phyloP scores from a whole-genome alignment of 1,284 basidiomycete species.

The Pseudozyma sp. region DNA sequence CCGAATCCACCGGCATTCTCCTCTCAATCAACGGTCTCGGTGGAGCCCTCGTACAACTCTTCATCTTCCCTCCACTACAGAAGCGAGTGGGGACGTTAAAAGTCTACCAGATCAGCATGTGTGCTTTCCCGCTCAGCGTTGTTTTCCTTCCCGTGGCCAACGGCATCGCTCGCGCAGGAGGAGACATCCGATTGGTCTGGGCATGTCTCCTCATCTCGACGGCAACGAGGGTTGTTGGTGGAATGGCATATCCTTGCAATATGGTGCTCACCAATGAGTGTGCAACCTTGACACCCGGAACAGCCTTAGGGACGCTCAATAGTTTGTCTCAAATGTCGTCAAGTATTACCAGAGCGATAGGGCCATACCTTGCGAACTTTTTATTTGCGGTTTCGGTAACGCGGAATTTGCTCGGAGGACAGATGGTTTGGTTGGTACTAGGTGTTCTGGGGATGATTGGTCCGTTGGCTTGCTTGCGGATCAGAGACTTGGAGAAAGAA shows the following conservation, averaged over 20 bases:
- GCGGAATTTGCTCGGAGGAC: constrained; percentile 41
- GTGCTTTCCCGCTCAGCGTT: constrained; percentile 65
- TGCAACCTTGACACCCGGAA: constrained; percentile 24
- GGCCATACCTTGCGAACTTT: constrained; percentile 46
- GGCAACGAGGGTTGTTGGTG: constrained; percentile 17
- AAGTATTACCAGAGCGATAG: constrained; percentile 40
- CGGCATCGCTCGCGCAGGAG: constrained; percentile 36
- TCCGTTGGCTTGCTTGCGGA: constrained; percentile 9
- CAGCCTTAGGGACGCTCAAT: constrained; percentile 49
- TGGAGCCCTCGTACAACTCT: constrained; percentile 63
- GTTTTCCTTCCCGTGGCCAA: constrained; percentile 64
- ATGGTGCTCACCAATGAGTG: constrained; percentile 57
- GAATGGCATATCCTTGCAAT: constrained; percentile 40
- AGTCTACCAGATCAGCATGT: constrained; percentile 65
- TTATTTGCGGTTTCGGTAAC: constrained; percentile 50
- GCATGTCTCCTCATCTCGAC: constrained; percentile 15
- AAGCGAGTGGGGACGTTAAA: constrained; percentile 62
- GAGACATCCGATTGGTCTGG: constrained; percentile 11
- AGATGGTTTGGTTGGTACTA: constrained; percentile 53
- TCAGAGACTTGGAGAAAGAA: constrained; percentile 26
- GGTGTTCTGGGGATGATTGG: constrained; percentile 23
- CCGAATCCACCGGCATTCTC: constrained; percentile 45
- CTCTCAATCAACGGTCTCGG: constrained; percentile 64
- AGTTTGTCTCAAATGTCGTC: constrained; percentile 48
- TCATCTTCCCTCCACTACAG: constrained; percentile 69